A percentile compares a stretch with the other conserved stretches of the same genome.
Evolutionary conservation across 2,329 filamentous ascomycete species (phyloP).

Genomic region (Fusarium pseudograminearum): DNA sequence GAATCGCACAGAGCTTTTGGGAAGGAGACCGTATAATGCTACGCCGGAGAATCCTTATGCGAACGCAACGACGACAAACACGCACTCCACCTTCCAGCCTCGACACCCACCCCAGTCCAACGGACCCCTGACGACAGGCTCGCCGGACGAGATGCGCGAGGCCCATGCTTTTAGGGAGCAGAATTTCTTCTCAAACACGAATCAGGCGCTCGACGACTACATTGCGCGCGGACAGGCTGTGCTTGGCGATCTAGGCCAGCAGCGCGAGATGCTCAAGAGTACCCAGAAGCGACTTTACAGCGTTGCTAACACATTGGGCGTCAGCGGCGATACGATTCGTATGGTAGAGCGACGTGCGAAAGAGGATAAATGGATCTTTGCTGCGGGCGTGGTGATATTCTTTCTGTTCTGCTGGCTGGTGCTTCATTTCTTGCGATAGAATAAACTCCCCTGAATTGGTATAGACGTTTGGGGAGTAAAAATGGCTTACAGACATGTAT

Average conservation of each 20-base stretch:
- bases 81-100: conserved; percentile 55
- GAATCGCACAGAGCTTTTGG: conserved; percentile 85
- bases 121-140: conserved; percentile 55
- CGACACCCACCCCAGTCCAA: conserved; percentile 57
- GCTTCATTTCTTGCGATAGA: conserved; percentile 78
- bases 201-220: conserved; percentile 91
- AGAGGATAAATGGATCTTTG: conserved; percentile 99
- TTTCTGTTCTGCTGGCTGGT: conserved; percentile 93
- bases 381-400: conserved; percentile 86
- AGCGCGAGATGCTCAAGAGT: conserved; percentile 93
- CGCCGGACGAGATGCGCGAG: conserved; percentile 77
- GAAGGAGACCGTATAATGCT: conserved; percentile 81
- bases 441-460: not conserved
- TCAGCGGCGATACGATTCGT: conserved; percentile 95
- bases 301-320: conserved; percentile 91
- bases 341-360: conserved; percentile 93
- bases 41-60: conserved; percentile 95
- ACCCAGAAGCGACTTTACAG: conserved; percentile 92
- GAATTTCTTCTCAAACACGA: conserved; percentile 84
- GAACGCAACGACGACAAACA: conserved; percentile 58
- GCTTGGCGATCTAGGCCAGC: conserved; percentile 86
- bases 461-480: not conserved
- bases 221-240: conserved; percentile 92
- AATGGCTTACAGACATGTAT: conserved; percentile 27
- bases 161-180: conserved; percentile 89